Base-by-base conservation (phyloP, 1,284 basidiomycete species). In the Calocybe gambosa region DNA sequence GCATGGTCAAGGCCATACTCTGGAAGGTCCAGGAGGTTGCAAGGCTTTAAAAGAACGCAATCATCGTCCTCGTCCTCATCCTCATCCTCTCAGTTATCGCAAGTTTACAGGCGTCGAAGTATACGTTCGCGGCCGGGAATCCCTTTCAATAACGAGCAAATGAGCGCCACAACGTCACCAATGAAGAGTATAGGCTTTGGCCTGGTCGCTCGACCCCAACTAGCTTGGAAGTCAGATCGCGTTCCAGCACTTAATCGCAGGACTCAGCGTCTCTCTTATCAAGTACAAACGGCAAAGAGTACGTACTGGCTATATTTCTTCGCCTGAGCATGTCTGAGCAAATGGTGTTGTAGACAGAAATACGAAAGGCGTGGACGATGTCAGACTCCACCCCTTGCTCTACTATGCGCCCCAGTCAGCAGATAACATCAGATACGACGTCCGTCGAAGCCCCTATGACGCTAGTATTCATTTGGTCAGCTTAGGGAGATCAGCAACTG, bases 391-490 rank as follows among this genome's bases (percentile, higher is more conserved):
- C 26, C 19, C 54, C 6, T 37, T 56, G 1, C 39, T 58, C n/a
- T 20, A 31, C 5, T 57, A 51, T 15, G 18, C 5, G 8, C 35
- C 42, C 18, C n/a, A 31, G 26, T 42, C 39, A 1, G 52, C 49
- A 3, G 26, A 49, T 36, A 55, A 57, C 1, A 36, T 63, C 21
- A 23, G 26, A 13, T 46, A 56, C 13, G 59, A 63, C 35, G 49
- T 63, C 20, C 55, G 62, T 19, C 51, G 52, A 53, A 19, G 54
- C 7, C 58, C 57, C 46, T 60, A 62, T 46, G 43, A 56, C 1
- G 57, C 62, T 23, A 60, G 66, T 35, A 57, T 78, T 39, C 58
- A 51, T 12, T 75, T 80, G 53, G 70, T 71, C 44, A 66, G 61
- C 34, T 46, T 74, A 12, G 44, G 55, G 12, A 65, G 66, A n/a